Base-by-base conservation (phyloP, 208 protist species). In the Leishmania martiniquensis region DNA sequence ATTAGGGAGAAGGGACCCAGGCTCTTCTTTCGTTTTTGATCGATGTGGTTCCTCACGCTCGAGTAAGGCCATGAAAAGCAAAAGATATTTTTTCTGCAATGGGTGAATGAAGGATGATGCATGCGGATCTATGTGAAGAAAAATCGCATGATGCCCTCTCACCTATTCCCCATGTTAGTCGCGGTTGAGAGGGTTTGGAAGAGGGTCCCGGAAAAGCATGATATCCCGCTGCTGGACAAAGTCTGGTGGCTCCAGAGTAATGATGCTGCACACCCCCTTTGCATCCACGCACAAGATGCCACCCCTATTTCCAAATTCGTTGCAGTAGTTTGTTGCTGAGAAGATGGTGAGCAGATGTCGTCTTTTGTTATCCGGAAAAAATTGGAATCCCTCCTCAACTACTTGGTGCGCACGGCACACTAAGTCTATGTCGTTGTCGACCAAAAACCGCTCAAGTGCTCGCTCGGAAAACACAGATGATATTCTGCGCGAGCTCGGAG, bases 251-350 rank as follows among this genome's bases (percentile, higher is more conserved):
- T 98, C 94, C 7, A 98, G 66, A 0, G 99, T 96, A 70, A 99
- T 95, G 82, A 96, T 87, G 67, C 89, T 93, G 78, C 98, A 99
- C 73, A 99, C 98, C 0, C 99, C 87, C 5, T 97, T 95, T 59
- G 99, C 95, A 76, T 99, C 98, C 0, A 99, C 97, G 67, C 91
- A 95, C 91, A 99, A 97, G 86, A 99, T 97, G 7, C 99, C 99
- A 25, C 99, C 99, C n/a, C 98, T 91, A 81, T 99, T 99, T 75
- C 99, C 99, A 87, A 99, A 99, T 83, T 99, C 99, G 74, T 98
- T 99, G 89, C 99, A 99, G 85, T 99, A 99, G 91, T 99, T 99
- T 42, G 99, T 99, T 1, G 99, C 99, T 2, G 97, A 99, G 85
- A 99, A 99, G 12, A 99, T 85, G 0, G 99, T 99, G 29, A 99